Evolutionary conservation across 2,329 filamentous ascomycete genomes (phyloP).

Genomic region (Epichloe coenophiala): DNA sequence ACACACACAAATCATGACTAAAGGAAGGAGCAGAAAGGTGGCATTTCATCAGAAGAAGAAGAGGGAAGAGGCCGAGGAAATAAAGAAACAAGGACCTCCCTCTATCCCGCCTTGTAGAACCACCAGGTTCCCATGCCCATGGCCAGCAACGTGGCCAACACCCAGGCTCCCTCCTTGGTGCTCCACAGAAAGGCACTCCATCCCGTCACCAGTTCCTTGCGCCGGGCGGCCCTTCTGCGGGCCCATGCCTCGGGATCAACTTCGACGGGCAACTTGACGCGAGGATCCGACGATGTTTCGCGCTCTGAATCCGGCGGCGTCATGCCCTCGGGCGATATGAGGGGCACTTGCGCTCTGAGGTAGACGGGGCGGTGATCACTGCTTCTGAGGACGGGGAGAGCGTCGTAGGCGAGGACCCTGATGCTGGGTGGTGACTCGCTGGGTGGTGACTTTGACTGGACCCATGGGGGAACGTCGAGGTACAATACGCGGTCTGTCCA

Average conservation of each 20-base stretch:
- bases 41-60: too few relatives aligned
- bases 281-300: constrained; percentile 22
- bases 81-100: too few relatives aligned
- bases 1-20: too few relatives aligned
- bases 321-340: constrained; percentile 31
- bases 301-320: constrained; percentile 15
- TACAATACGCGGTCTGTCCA: constrained; percentile 92
- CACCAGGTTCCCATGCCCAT: constrained; percentile 33
- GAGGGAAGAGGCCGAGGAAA: too few relatives aligned
- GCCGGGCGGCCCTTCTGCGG: constrained; percentile 31
- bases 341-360: constrained; percentile 53
- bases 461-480: constrained; percentile 46
- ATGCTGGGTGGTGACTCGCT: constrained; percentile 18
- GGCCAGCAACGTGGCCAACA: constrained; percentile 29
- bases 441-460: constrained; percentile 20
- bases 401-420: constrained; percentile 53
- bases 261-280: constrained; percentile 33
- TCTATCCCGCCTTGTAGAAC: constrained; percentile 14
- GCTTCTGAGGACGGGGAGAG: constrained; percentile 64
- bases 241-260: constrained; percentile 43
- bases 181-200: constrained; percentile 43
- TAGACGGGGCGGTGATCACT: constrained; percentile 84
- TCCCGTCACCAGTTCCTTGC: constrained; percentile 34
- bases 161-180: constrained; percentile 34
- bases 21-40: too few relatives aligned